These are phyloP conservation scores for Quercus dentata DNA, from an alignment of 306 rosid species.

Conservation along the genomic window DNA sequence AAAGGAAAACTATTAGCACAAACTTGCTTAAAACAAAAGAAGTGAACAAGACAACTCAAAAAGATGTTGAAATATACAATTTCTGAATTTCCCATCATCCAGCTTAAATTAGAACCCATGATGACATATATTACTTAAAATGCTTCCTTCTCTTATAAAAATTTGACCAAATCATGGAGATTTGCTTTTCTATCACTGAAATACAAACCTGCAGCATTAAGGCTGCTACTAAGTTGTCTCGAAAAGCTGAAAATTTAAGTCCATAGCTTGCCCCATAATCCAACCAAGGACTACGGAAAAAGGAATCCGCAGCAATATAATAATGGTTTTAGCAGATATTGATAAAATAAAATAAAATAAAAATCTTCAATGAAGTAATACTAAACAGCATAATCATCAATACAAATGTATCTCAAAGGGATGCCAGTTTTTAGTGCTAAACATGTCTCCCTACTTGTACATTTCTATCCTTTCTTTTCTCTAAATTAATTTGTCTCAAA, in stretches of 20 bases:
- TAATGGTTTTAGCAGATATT: neutral
- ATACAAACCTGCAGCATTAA: slow-evolving; percentile 75
- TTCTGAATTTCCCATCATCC: neutral
- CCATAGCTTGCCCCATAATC: slow-evolving; percentile 70
- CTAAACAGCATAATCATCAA: neutral
- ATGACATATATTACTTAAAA: neutral
- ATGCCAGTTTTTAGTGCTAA: neutral
- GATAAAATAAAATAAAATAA: neutral
- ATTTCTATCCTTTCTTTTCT: neutral
- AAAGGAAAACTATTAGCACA: neutral
- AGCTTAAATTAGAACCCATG: neutral
- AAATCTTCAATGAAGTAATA: neutral
- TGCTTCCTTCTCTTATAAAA: neutral
- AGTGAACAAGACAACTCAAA: neutral
- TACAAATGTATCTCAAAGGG: neutral
- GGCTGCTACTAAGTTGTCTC: slow-evolving; percentile 80
- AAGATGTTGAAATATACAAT: neutral
- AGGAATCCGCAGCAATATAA: slow-evolving; percentile 64
- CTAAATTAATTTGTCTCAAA: neutral
- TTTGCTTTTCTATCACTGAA: neutral
- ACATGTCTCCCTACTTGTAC: neutral
- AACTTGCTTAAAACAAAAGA: neutral
- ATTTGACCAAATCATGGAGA: neutral
- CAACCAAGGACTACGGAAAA: slow-evolving; percentile 73
- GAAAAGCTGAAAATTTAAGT: slow-evolving; percentile 78